Evolutionary conservation across 495 filamentous ascomycete species (phyloP), one percentile per base, ranked within the genome.

Genomic region (Elasticomyces elasticus): DNA sequence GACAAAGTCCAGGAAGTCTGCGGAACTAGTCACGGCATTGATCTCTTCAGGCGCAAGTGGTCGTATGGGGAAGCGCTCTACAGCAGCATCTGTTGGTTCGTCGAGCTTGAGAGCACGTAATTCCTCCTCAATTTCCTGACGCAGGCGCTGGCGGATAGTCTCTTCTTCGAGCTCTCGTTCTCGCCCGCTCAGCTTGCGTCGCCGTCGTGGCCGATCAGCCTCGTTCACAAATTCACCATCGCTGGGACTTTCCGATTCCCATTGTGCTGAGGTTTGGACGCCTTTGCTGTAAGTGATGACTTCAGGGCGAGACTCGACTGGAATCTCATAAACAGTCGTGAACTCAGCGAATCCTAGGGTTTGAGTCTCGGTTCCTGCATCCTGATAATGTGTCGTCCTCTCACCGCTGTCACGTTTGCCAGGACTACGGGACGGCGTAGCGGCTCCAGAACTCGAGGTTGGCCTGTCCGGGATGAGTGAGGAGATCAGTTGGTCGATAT

Each of bases 1-100:
- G 19, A 99, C 82, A 64, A 99, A 99, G 61, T 94, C 87, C 56
- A 94, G 74, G 64, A 97, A 99, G 38, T 95, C 94, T 17, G 89
- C 80, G 0, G 89, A 95, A 33, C 85, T 83, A n/a, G 85, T 87
- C 33, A 96, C 88, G 13, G 91, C 94, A 58, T 83, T 83, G 30
- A 94, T 72, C 67, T 99, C 94, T 56, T 99, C 94, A 27, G 79
- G 77, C 1, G 82, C 87, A 28, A 99, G 76, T 46, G 78, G 76
- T 58, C 89, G 80, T n/a, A 83, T 80, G 22, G 92, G 90, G 60
- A 89, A 94, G 44, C 68, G 71, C 30, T 64, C 54, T 37, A 62
- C 64, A 22, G 51, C 53, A 37, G 67, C 67, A 33, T 62, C 61
- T 24, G 68, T 62, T 0, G 76, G 75, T 61, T 84, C 77, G 17